These are phyloP conservation scores for Alternaria triticimaculans DNA, from an alignment of 2,329 filamentous ascomycete species.

Conservation along the genomic window DNA sequence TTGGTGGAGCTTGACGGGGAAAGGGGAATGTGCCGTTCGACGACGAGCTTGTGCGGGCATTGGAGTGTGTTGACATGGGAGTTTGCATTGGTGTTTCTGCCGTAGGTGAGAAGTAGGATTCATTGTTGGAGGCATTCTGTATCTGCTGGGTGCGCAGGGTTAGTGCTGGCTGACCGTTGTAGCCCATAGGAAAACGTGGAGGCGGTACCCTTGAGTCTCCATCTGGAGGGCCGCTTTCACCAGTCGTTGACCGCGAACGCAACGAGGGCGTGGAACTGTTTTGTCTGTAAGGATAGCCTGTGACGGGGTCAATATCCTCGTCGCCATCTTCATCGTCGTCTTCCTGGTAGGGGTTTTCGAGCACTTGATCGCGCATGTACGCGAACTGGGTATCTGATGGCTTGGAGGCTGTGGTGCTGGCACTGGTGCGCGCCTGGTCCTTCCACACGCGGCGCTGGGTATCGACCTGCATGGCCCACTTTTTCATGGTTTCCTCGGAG, in stretches of 20 bases:
- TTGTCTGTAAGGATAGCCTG: constrained; percentile 61
- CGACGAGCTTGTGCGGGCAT: constrained; percentile 72
- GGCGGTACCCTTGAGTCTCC: constrained; percentile 63
- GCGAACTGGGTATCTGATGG: constrained; percentile 76
- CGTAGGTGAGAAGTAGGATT: constrained; percentile 93
- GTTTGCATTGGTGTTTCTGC: constrained; percentile 83
- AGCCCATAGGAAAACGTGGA: constrained; percentile 73
- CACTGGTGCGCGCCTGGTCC: constrained; percentile 59
- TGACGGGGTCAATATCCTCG: constrained; percentile 51
- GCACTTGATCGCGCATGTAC: constrained; percentile 74
- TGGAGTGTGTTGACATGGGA: constrained; percentile 64
- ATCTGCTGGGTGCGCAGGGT: constrained; percentile 71
- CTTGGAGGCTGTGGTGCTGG: constrained; percentile 55
- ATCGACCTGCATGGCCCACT: constrained; percentile 84
- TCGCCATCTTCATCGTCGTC: constrained; percentile 64
- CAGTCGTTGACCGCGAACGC: constrained; percentile 76
- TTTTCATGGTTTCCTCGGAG: constrained; percentile 91
- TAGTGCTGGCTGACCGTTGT: constrained; percentile 60
- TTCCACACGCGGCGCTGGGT: constrained; percentile 67
- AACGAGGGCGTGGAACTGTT: constrained; percentile 78
- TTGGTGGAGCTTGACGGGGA: constrained; percentile 73
- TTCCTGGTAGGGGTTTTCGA: constrained; percentile 83
- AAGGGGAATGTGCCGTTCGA: constrained; percentile 81
- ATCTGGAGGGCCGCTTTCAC: constrained; percentile 67
- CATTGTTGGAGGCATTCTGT: constrained; percentile 71